These are phyloP conservation scores for Colletotrichum costaricense DNA, from an alignment of 2,329 filamentous ascomycete genomes.

Conservation along the genomic window DNA sequence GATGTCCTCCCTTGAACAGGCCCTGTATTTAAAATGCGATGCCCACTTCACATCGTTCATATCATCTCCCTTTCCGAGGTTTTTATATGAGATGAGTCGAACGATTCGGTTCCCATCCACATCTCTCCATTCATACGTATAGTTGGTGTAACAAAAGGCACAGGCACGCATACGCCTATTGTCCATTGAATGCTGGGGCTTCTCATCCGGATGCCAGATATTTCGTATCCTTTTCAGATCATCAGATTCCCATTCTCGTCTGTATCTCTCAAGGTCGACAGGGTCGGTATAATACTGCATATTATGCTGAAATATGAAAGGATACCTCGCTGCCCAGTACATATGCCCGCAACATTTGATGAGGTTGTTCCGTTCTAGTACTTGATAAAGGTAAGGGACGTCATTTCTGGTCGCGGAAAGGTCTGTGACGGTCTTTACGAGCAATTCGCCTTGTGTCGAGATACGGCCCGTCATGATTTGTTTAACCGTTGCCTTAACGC, in stretches of 20 bases:
- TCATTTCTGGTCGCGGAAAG: neutral
- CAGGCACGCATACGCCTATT: neutral
- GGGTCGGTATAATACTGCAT: neutral
- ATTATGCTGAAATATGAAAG: neutral
- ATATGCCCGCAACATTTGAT: neutral
- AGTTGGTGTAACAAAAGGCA: neutral
- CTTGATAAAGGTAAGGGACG: neutral
- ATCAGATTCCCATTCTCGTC: too few relatives aligned
- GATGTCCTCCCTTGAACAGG: too few relatives aligned
- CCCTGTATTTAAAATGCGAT: neutral
- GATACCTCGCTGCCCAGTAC: neutral
- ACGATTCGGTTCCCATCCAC: neutral
- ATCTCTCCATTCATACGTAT: neutral
- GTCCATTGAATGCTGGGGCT: neutral
- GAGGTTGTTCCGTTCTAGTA: neutral
- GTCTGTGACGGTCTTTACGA: neutral
- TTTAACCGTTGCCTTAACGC: neutral
- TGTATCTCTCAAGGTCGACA: neutral
- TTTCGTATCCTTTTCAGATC: neutral
- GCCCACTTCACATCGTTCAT: neutral
- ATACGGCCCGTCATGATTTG: neutral
- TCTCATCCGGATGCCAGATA: neutral
- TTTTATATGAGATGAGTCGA: neutral
- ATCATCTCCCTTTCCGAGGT: neutral
- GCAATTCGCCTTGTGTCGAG: neutral